phyloP scores from a whole-genome alignment of 2,329 filamentous ascomycete species.

The Trichoderma sp. region DNA sequence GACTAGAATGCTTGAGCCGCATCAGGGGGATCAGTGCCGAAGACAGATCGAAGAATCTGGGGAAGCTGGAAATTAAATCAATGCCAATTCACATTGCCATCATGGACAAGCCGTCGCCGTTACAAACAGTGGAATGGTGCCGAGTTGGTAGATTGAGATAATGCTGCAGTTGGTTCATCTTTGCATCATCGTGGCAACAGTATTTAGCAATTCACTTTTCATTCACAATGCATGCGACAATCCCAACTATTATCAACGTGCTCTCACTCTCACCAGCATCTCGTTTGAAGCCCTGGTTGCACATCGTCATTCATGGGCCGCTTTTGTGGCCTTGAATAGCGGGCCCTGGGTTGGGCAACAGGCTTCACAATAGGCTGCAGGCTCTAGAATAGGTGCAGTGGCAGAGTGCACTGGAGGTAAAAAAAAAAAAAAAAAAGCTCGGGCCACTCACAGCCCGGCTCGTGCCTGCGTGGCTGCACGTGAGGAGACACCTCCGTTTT shows the following conservation, averaged over 20 bases:
- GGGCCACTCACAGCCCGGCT: slow-evolving; percentile 15
- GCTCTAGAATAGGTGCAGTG: neutral
- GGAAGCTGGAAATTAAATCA: slow-evolving; percentile 13
- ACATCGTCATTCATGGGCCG: slow-evolving; percentile 17
- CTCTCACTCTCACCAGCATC: neutral
- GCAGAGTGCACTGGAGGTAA: neutral
- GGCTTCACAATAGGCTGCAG: neutral
- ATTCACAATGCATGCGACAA: neutral
- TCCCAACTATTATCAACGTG: neutral
- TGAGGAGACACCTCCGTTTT: slow-evolving; percentile 14
- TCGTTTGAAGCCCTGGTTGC: slow-evolving; percentile 9
- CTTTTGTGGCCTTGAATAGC: slow-evolving; percentile 16
- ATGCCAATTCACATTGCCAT: neutral
- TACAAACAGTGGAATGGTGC: neutral
- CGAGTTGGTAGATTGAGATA: neutral
- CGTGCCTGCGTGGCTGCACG: slow-evolving; percentile 17
- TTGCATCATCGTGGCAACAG: neutral
- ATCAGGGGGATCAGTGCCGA: slow-evolving; percentile 18
- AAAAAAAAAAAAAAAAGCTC: slow-evolving; percentile 8
- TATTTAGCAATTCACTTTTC: neutral
- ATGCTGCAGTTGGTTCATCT: neutral
- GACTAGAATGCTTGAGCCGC: slow-evolving; percentile 19
- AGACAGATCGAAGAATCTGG: slow-evolving; percentile 16
- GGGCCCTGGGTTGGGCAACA: slow-evolving; percentile 8
- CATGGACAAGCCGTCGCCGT: neutral